These are phyloP conservation scores for Eucalyptus marginata DNA, from an alignment of 345 rosid species.

Conservation along the genomic window DNA sequence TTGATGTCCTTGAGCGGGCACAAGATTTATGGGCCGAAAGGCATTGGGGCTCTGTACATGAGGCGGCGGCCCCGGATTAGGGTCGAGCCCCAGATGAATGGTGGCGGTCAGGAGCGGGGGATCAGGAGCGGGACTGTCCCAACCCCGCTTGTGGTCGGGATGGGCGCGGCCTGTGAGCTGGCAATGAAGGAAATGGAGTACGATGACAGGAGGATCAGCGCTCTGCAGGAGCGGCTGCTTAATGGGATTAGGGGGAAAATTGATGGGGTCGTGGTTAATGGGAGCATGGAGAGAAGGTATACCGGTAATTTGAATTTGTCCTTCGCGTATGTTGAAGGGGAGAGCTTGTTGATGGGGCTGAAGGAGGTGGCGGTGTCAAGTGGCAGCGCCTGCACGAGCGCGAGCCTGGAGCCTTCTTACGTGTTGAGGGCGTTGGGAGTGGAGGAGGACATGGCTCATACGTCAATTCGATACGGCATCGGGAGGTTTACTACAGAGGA, in stretches of 20 bases:
- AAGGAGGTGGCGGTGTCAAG: conserved; percentile 98
- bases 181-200: conserved; percentile 88
- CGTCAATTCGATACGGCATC: conserved; percentile 94
- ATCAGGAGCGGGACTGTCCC: conserved; percentile 89
- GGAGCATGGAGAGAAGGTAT: conserved; percentile 72
- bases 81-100: conserved; percentile 87
- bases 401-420: conserved; percentile 93
- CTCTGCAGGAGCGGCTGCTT: conserved; percentile 58
- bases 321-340: conserved; percentile 95
- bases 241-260: conserved; percentile 61
- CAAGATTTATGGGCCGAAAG: conserved; percentile 89
- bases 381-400: conserved; percentile 99
- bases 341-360: conserved; percentile 94
- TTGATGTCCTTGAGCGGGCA: conserved; percentile 95
- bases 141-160: conserved; percentile 76
- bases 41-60: conserved; percentile 85
- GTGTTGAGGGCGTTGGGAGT: conserved; percentile 95
- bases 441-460: conserved; percentile 97
- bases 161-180: conserved; percentile 85
- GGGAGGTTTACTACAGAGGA: conserved; percentile 91
- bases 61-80: conserved; percentile 77
- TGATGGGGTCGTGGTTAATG: conserved; percentile 85
- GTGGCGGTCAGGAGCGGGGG: conserved; percentile 99
- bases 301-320: conserved; percentile 82
- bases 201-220: conserved; percentile 54